Evolutionary conservation across 805 yeast genomes (phyloP).

Genomic region (Ogataea siamensis): DNA sequence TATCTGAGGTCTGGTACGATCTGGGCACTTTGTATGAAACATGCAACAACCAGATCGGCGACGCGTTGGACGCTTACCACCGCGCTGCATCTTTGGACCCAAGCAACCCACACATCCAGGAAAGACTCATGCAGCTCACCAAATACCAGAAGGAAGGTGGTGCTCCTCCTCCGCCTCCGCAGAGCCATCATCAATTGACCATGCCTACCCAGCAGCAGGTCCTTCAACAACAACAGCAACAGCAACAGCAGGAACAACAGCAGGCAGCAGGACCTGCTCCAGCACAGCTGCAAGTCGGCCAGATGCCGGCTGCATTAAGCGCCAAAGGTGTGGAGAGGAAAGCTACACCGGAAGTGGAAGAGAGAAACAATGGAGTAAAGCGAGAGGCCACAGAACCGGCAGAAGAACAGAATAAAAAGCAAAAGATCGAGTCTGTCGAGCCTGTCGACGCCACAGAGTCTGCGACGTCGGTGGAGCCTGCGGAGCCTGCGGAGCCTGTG

Average conservation of each 20-base stretch:
- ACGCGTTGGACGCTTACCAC: slow-evolving; percentile 94
- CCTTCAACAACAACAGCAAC: slow-evolving; percentile 36
- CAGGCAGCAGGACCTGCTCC: slow-evolving; percentile 30
- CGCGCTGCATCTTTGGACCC: slow-evolving; percentile 97
- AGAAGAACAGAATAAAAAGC: slow-evolving; percentile 14
- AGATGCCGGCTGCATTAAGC: slow-evolving; percentile 23
- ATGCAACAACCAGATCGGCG: slow-evolving; percentile 91
- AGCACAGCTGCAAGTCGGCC: slow-evolving; percentile 31
- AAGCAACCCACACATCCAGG: slow-evolving; percentile 89
- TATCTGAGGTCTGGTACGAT: slow-evolving; percentile 98
- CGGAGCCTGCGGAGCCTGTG: slow-evolving; percentile 3
- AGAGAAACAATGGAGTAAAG: slow-evolving; percentile 6
- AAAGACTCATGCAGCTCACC: slow-evolving; percentile 81
- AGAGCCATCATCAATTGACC: slow-evolving; percentile 54
- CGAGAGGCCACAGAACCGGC: slow-evolving; percentile 7
- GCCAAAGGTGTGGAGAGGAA: neutral
- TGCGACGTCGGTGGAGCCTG: slow-evolving; percentile 1
- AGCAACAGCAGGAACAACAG: slow-evolving; percentile 34
- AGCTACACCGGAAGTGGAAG: neutral
- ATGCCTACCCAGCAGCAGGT: slow-evolving; percentile 39
- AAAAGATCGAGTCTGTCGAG: slow-evolving; percentile 9
- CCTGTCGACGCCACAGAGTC: slow-evolving; percentile 1
- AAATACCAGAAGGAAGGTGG: slow-evolving; percentile 70
- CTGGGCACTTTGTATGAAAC: slow-evolving; percentile 96
- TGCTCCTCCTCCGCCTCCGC: slow-evolving; percentile 51